These are phyloP conservation scores for Chamaenerion angustifolium DNA, from an alignment of 345 rosid species.

Conservation along the genomic window DNA sequence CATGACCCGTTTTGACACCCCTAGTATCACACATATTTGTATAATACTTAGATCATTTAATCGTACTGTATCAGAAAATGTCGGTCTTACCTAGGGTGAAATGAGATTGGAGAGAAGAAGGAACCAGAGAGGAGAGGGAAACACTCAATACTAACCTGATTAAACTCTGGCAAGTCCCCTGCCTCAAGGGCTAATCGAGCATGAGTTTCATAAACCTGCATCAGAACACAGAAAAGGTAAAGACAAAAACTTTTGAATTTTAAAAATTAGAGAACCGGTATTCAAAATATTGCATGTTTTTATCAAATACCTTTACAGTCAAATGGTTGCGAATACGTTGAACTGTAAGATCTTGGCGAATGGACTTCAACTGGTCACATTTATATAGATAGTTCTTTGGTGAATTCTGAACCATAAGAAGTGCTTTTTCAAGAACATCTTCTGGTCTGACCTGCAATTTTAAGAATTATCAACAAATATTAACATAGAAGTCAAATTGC, in stretches of 20 bases:
- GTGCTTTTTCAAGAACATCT: constrained; percentile 86
- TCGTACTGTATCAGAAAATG: too few relatives aligned
- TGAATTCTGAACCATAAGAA: constrained; percentile 68
- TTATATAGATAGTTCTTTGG: constrained; percentile 86
- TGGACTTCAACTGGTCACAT: constrained; percentile 96
- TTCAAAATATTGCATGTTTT: not conserved
- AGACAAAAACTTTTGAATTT: too few relatives aligned
- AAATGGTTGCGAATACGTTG: constrained; percentile 78
- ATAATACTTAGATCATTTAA: too few relatives aligned
- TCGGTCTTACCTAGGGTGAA: too few relatives aligned
- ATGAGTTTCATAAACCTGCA: constrained; percentile 98
- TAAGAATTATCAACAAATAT: not conserved
- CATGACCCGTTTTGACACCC: too few relatives aligned
- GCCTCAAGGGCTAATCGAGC: constrained; percentile 89
- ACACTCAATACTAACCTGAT: constrained; percentile 53
- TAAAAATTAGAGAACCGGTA: too few relatives aligned
- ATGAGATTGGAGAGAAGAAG: not conserved
- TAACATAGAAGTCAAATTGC: not conserved
- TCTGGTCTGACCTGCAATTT: constrained; percentile 83
- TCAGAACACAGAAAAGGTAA: not conserved
- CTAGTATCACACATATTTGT: too few relatives aligned
- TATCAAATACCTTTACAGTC: constrained; percentile 59
- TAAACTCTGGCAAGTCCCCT: constrained; percentile 87
- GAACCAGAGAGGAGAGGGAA: not conserved
- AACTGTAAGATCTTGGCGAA: constrained; percentile 96